phyloP scores from a whole-genome alignment of 306 rosid genomes.

The Erythrophleum fordii region DNA sequence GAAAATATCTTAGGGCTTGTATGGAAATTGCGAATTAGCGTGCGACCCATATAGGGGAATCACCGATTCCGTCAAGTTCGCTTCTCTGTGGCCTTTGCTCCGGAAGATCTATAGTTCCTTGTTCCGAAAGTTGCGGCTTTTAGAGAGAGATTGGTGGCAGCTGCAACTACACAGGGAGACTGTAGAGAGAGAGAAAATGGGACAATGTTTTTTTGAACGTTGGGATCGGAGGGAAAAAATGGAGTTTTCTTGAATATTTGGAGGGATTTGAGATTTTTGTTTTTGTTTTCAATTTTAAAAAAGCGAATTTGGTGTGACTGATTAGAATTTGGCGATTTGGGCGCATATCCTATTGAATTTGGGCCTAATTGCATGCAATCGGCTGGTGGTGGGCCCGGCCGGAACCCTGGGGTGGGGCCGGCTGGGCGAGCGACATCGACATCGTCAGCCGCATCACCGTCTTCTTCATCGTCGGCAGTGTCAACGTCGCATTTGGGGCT shows the following conservation, averaged over 20 bases:
- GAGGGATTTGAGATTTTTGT: slow-evolving; percentile 48
- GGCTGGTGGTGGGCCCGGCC: slow-evolving; percentile 79
- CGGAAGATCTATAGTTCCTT: slow-evolving; percentile 44
- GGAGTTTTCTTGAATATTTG: slow-evolving; percentile 49
- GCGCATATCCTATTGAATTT: slow-evolving; percentile 31
- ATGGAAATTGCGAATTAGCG: slow-evolving; percentile 57
- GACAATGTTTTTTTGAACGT: slow-evolving; percentile 49
- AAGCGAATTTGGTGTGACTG: slow-evolving; percentile 36
- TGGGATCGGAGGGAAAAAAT: slow-evolving; percentile 58
- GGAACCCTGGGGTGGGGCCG: slow-evolving; percentile 79
- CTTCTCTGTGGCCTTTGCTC: slow-evolving; percentile 33
- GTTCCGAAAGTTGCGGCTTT: slow-evolving; percentile 49
- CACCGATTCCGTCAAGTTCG: slow-evolving; percentile 67
- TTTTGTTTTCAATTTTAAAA: slow-evolving; percentile 4
- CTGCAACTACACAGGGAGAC: slow-evolving; percentile 9
- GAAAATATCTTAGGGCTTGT: slow-evolving; percentile 66
- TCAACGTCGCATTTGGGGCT: slow-evolving; percentile 85
- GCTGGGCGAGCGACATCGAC: slow-evolving; percentile 74
- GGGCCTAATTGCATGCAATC: slow-evolving; percentile 80
- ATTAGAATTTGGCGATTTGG: slow-evolving; percentile 45
- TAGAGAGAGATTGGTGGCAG: slow-evolving; percentile 48
- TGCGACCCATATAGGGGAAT: slow-evolving; percentile 53
- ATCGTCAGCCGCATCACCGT: slow-evolving; percentile 89
- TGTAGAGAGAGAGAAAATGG: slow-evolving; percentile 38
- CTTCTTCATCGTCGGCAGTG: slow-evolving; percentile 92